Evolutionary conservation across 2,329 filamentous ascomycete species (phyloP).

Genomic region (Apiospora marii): DNA sequence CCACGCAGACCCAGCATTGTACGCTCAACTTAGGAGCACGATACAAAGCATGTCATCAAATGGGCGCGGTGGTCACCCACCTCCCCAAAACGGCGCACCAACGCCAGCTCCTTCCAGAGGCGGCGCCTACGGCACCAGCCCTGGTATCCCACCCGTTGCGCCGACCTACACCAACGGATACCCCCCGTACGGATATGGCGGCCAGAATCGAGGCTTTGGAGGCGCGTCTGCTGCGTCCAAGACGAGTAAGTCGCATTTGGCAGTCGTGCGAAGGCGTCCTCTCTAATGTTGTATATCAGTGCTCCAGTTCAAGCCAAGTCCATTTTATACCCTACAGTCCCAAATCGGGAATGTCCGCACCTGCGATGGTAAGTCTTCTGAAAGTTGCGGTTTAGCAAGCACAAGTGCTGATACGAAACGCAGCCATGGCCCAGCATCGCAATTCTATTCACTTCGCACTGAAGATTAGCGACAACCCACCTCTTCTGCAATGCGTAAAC

Average conservation of each 20-base stretch:
- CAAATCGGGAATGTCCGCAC: slow-evolving; percentile 70
- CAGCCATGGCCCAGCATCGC: slow-evolving; percentile 64
- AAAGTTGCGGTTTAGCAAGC: background rate
- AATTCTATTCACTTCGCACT: slow-evolving; percentile 57
- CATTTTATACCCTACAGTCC: slow-evolving; percentile 79
- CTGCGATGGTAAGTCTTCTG: slow-evolving; percentile 71
- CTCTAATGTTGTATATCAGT: slow-evolving; percentile 9
- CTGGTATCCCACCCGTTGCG: background rate
- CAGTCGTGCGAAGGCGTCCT: background rate
- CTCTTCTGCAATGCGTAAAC: slow-evolving; percentile 61
- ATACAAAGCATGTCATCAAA: slow-evolving; percentile 26
- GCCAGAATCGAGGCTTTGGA: slow-evolving; percentile 23
- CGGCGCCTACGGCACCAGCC: background rate
- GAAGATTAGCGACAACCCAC: slow-evolving; percentile 58
- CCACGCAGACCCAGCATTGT: slow-evolving; percentile 32
- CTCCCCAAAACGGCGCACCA: slow-evolving; percentile 23
- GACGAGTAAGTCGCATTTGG: background rate
- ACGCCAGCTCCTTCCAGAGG: background rate
- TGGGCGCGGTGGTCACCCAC: slow-evolving; percentile 22
- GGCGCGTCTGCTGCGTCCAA: slow-evolving; percentile 5
- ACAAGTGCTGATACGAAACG: slow-evolving; percentile 29
- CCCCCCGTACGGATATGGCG: background rate
- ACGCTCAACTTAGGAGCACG: slow-evolving; percentile 28
- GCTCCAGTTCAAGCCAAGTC: slow-evolving; percentile 71
- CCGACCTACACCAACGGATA: slow-evolving; percentile 2